phyloP scores from a whole-genome alignment of 306 rosid species.

The Hylodesmum podocarpum region DNA sequence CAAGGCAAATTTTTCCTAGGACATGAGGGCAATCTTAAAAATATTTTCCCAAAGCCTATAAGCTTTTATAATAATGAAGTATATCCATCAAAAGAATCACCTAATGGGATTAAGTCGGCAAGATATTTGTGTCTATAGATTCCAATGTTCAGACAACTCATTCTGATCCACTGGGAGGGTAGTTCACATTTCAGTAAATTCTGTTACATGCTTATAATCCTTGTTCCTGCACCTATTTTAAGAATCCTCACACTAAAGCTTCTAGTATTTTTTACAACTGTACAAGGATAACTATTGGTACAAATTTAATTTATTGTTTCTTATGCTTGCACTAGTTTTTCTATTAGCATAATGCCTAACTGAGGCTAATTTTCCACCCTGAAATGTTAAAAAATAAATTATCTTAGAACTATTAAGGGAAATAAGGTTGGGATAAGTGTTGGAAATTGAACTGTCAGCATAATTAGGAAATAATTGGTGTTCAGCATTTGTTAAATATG shows the following conservation, averaged over 20 bases:
- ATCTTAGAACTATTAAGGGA: not conserved
- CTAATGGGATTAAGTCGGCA: not conserved
- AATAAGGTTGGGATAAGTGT: not conserved
- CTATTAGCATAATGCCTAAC: not conserved
- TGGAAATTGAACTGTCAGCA: constrained; percentile 10
- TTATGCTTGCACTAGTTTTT: not conserved
- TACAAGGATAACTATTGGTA: not conserved
- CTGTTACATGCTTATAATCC: not conserved
- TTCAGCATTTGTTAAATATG: not conserved
- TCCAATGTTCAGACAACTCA: not conserved
- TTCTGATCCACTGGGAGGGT: not conserved
- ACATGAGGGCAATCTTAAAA: not conserved
- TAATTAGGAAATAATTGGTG: not conserved
- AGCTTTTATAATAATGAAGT: not conserved
- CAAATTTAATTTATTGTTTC: not conserved
- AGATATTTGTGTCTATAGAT: constrained; percentile 2
- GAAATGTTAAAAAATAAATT: not conserved
- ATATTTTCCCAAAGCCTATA: not conserved
- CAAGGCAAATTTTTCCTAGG: not conserved
- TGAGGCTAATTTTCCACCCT: not conserved
- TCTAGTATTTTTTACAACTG: not conserved
- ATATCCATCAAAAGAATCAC: not conserved
- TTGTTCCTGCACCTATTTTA: not conserved
- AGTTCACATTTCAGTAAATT: not conserved
- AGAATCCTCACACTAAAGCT: not conserved